Evolutionary conservation across 768 basidiomycete species (phyloP).

Genomic region (Trametes villosa): DNA sequence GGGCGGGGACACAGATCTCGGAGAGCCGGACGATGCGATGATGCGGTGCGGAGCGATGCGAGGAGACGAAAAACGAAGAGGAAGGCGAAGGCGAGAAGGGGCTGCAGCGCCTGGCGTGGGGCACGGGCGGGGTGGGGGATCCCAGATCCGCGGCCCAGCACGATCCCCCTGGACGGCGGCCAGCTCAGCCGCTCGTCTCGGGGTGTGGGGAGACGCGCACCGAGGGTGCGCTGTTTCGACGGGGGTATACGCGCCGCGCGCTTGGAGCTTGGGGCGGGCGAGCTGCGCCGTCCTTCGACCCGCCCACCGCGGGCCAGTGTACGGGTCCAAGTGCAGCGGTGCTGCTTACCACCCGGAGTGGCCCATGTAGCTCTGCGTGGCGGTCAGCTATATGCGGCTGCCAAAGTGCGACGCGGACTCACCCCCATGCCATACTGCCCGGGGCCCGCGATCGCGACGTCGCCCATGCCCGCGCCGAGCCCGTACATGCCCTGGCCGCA

Average conservation of each 20-base stretch:
- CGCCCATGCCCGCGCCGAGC: slow-evolving; percentile 4
- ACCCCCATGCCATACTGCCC: slow-evolving; percentile 19
- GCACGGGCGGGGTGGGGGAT: not conserved
- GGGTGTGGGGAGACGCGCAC: not conserved
- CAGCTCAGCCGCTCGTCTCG: not conserved
- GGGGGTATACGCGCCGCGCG: slow-evolving; percentile 12
- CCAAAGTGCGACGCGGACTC: not conserved
- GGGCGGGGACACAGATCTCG: no score
- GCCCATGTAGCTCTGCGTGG: slow-evolving; percentile 3
- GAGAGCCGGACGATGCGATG: not conserved
- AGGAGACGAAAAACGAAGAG: no score
- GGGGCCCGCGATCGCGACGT: slow-evolving; percentile 15
- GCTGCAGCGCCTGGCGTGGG: slow-evolving; percentile 1
- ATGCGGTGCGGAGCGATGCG: no score
- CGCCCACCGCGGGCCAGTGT: not conserved
- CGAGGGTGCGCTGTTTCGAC: not conserved
- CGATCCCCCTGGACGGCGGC: not conserved
- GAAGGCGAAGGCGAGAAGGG: not conserved
- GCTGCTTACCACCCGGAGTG: slow-evolving; percentile 8
- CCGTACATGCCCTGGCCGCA: slow-evolving; percentile 16
- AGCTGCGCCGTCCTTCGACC: slow-evolving; percentile 1
- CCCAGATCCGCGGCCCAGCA: slow-evolving; percentile 10
- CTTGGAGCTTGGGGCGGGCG: not conserved
- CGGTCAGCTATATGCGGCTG: not conserved
- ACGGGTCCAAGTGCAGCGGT: not conserved